Evolutionary conservation across 2,329 filamentous ascomycete species (phyloP).

Genomic region (Fusarium penzigii): DNA sequence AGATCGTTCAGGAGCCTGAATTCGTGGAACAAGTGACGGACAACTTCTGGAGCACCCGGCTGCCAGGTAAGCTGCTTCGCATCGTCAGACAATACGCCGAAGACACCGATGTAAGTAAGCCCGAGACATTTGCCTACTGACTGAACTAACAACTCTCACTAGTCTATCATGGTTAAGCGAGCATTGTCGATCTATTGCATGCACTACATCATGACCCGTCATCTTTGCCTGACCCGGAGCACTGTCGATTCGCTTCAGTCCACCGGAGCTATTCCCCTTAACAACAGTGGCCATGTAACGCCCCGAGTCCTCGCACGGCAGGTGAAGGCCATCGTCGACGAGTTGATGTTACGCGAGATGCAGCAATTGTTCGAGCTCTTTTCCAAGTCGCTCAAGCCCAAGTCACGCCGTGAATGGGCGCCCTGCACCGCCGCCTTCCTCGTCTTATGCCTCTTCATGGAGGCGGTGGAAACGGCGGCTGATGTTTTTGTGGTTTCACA

Average conservation of each 20-base stretch:
- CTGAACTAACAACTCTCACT: slow-evolving; percentile 10
- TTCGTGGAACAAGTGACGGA: slow-evolving; percentile 55
- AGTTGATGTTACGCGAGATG: slow-evolving; percentile 54
- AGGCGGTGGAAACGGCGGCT: slow-evolving; percentile 54
- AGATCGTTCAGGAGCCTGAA: slow-evolving; percentile 47
- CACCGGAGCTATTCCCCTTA: slow-evolving; percentile 43
- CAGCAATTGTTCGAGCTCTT: slow-evolving; percentile 54
- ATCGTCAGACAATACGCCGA: slow-evolving; percentile 51
- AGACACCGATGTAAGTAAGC: slow-evolving; percentile 43
- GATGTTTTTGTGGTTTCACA: slow-evolving; percentile 53
- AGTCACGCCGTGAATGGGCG: slow-evolving; percentile 55
- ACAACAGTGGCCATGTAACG: slow-evolving; percentile 48
- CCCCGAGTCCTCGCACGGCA: slow-evolving; percentile 57
- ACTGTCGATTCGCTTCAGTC: slow-evolving; percentile 44
- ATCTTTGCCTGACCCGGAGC: slow-evolving; percentile 51
- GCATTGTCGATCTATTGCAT: slow-evolving; percentile 57
- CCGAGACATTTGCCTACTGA: slow-evolving; percentile 8
- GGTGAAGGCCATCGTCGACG: slow-evolving; percentile 58
- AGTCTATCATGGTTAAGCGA: slow-evolving; percentile 52
- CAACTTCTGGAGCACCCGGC: slow-evolving; percentile 42
- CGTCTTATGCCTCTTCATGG: slow-evolving; percentile 60
- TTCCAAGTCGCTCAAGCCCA: slow-evolving; percentile 54
- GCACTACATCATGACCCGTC: slow-evolving; percentile 58
- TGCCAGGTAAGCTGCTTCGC: slow-evolving; percentile 48
- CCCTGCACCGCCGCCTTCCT: slow-evolving; percentile 59